Percentiles rank a stretch among this genome's conserved stretches.
phyloP scores from a whole-genome alignment of 768 basidiomycete genomes.

The Serendipita sp. region DNA sequence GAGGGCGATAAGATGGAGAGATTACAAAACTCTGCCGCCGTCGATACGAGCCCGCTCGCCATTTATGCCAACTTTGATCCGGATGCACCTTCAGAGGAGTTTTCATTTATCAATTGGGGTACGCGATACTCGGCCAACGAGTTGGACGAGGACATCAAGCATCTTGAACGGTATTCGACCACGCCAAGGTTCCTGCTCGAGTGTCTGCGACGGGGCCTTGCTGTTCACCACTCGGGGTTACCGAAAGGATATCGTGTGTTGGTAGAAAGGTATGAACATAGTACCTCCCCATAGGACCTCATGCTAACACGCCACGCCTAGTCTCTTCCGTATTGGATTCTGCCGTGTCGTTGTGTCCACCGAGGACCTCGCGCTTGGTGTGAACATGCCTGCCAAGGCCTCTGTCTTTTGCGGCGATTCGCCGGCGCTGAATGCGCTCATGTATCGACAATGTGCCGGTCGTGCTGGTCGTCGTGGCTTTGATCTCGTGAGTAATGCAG shows the following conservation, averaged over 20 bases:
- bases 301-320: constrained; percentile 12
- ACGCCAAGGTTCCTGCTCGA: constrained; percentile 28
- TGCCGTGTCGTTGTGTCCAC: constrained; percentile 49
- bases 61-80: constrained; percentile 33
- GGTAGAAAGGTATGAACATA: constrained; percentile 33
- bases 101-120: constrained; percentile 37
- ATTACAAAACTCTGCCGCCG: constrained; percentile 12
- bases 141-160: constrained; percentile 31
- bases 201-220: constrained; percentile 44
- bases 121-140: constrained; percentile 30
- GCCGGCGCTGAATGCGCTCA: constrained; percentile 41
- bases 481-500: constrained; percentile 26
- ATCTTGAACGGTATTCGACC: constrained; percentile 21
- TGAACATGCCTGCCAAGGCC: constrained; percentile 57
- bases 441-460: constrained; percentile 60
- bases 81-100: constrained; percentile 36
- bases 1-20: constrained; percentile 21
- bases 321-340: constrained; percentile 45
- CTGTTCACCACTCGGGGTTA: constrained; percentile 58
- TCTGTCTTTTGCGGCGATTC: constrained; percentile 49
- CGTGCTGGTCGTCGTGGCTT: constrained; percentile 58
- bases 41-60: constrained; percentile 7
- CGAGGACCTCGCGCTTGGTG: constrained; percentile 58
- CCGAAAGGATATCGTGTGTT: constrained; percentile 40
- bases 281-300: not conserved